Percentiles rank a stretch among this genome's conserved stretches.
phyloP scores from a whole-genome alignment of 2,329 filamentous ascomycete genomes.

The Talaromyces sp. region DNA sequence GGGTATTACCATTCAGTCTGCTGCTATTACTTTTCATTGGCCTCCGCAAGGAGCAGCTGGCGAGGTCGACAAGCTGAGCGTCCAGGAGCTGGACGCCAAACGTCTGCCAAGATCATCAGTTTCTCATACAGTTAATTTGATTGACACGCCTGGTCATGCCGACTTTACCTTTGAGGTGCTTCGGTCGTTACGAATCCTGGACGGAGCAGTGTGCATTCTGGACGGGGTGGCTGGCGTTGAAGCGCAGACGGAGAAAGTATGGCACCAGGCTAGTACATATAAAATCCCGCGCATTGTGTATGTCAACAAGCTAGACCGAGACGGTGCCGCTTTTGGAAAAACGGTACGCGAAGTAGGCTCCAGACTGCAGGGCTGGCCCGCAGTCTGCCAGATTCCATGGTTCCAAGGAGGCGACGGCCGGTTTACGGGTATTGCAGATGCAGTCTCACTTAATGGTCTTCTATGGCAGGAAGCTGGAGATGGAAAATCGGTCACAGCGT shows the following conservation, averaged over 20 bases:
- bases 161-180: conserved; percentile 97
- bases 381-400: conserved; percentile 93
- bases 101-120: conserved; percentile 45
- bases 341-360: conserved; percentile 81
- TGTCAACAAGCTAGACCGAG: conserved; percentile 79
- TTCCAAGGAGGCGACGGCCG: conserved; percentile 68
- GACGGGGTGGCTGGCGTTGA: conserved; percentile 92
- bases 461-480: conserved; percentile 64
- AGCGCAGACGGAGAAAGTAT: conserved; percentile 94
- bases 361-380: conserved; percentile 74
- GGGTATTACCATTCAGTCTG: conserved; percentile 96
- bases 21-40: conserved; percentile 93
- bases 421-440: conserved; percentile 79
- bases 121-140: conserved; percentile 75
- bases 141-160: conserved; percentile 93
- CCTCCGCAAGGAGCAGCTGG: conserved; percentile 47
- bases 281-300: conserved; percentile 76
- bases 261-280: conserved; percentile 82
- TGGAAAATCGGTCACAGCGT: conserved; percentile 56
- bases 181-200: conserved; percentile 78
- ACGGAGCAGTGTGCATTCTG: conserved; percentile 87
- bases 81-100: conserved; percentile 24
- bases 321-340: conserved; percentile 73
- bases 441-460: conserved; percentile 67
- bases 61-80: conserved; percentile 11